Conservation (phyloP, 495 filamentous ascomycete species). For the Xylaria nigripes region DNA sequence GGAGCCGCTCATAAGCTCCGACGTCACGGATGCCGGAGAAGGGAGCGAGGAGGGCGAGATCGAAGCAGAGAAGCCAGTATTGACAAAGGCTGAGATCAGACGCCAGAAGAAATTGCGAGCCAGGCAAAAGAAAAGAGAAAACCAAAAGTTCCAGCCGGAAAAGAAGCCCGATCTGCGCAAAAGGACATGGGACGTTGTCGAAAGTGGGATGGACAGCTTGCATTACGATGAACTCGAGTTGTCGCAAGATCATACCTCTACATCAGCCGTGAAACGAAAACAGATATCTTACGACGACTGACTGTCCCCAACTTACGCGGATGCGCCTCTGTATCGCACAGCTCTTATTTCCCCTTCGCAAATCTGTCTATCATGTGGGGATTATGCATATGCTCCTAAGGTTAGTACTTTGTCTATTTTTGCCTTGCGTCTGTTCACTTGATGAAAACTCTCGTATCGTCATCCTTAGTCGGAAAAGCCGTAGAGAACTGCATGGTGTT, state of each 20-base stretch:
- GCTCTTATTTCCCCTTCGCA: background rate
- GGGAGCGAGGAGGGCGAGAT: slow-evolving; percentile 28
- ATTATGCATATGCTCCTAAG: background rate
- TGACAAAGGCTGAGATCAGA: slow-evolving; percentile 23
- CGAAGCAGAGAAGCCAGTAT: slow-evolving; percentile 19
- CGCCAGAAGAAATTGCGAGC: slow-evolving; percentile 18
- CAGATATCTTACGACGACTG: slow-evolving; percentile 45
- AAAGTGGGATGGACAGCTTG: slow-evolving; percentile 41
- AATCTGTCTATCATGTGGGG: background rate
- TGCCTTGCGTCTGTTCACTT: slow-evolving; percentile 22
- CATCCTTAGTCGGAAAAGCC: slow-evolving; percentile 57
- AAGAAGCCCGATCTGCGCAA: slow-evolving; percentile 48
- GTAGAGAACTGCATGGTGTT: slow-evolving; percentile 19
- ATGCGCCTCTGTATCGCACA: background rate
- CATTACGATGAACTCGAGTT: slow-evolving; percentile 42
- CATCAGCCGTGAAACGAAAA: slow-evolving; percentile 30
- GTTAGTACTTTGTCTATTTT: slow-evolving; percentile 15
- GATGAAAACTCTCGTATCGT: slow-evolving; percentile 59
- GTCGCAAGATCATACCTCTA: slow-evolving; percentile 11
- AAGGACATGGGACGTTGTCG: slow-evolving; percentile 51
- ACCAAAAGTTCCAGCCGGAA: slow-evolving; percentile 34
- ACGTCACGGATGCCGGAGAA: slow-evolving; percentile 15
- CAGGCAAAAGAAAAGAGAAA: slow-evolving; percentile 28
- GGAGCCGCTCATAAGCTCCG: slow-evolving; percentile 8
- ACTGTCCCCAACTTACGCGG: background rate